Evolutionary conservation across 176 grass and related monocot genomes (phyloP), one percentile per base, ranked within the genome.

Genomic region (Neostapfia colusana): DNA sequence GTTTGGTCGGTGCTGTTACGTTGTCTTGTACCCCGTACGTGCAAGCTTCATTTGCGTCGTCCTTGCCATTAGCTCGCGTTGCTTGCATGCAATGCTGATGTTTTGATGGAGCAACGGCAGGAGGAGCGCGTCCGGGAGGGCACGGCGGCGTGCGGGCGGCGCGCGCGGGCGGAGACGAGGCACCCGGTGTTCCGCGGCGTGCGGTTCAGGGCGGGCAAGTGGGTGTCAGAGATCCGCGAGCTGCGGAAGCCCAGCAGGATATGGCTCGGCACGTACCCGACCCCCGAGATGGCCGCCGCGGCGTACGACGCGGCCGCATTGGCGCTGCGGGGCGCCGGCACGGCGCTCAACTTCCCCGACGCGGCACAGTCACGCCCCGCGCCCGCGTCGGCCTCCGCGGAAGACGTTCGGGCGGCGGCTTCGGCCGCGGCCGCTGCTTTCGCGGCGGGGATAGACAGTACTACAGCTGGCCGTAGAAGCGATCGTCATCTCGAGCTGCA

Each of bases 221-320:
- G 92, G 89, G 87, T 96, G 9, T 88, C 86, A 75, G 92, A 92
- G 87, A 95, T 95, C 85, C 80, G 88, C 0, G 92, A 95, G 79
- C 92, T 77, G 4, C 67, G 92, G 34, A 91, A 86, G 70, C 27
- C 89, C 28, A 89, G 18, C 78, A 83, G 93, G 69, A 96, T 96
- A 42, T 92, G 93, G 93, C 89, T 92, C 24, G 93, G 87, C 37
- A 96, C 93, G 36, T 92, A 92, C 76, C 61, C 79, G 41, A 67
- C 84, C 31, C 78, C 93, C 0, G 93, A 96, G 93, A 96, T 96
- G 93, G 93, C 93, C 7, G 89, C 93, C 1, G 84, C 86, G 1
- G 89, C 93, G 0, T 90, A 96, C 74, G 93, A 96, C 51, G 89
- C 70, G 2, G 93, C 93, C 10, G 70, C 31, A 31, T 31, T 31